Conservation (phyloP, 495 filamentous ascomycete species). For the Elaphomyces granulatus region DNA sequence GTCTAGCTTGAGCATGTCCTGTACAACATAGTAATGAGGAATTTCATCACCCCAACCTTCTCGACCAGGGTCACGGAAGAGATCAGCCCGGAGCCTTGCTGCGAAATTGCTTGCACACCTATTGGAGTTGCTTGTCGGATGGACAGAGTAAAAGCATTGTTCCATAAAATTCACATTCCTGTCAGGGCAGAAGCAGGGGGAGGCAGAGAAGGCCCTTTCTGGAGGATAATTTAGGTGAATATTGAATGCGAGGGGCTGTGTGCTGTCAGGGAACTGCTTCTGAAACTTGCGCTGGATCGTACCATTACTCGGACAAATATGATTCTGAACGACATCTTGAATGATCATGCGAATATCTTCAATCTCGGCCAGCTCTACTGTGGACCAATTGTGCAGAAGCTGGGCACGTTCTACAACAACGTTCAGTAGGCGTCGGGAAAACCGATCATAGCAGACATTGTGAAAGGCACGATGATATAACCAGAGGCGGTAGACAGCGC, state of each 20-base stretch:
- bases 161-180: conserved; percentile 5
- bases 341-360: conserved; percentile 38
- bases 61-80: conserved; percentile 25
- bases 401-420: conserved; percentile 34
- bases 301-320: conserved; percentile 47
- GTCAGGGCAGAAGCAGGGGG: conserved; percentile 4
- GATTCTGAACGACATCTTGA: conserved; percentile 35
- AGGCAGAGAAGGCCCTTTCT: conserved; percentile 1
- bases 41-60: conserved; percentile 51
- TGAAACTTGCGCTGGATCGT: conserved; percentile 42
- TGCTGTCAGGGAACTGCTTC: conserved; percentile 38
- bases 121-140: conserved; percentile 3
- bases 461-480: conserved; percentile 46
- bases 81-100: conserved; percentile 22
- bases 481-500: conserved; percentile 59
- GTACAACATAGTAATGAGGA: conserved; percentile 46
- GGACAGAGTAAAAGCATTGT: conserved; percentile 14
- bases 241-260: conserved; percentile 36
- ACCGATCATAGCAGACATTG: conserved; percentile 30
- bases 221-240: conserved; percentile 37
- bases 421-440: conserved; percentile 27
- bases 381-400: conserved; percentile 44
- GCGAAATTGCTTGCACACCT: not conserved
- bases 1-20: conserved; percentile 53
- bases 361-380: conserved; percentile 40